Evolutionary conservation across 768 basidiomycete genomes (phyloP).

Genomic region (Clavulina sp.): DNA sequence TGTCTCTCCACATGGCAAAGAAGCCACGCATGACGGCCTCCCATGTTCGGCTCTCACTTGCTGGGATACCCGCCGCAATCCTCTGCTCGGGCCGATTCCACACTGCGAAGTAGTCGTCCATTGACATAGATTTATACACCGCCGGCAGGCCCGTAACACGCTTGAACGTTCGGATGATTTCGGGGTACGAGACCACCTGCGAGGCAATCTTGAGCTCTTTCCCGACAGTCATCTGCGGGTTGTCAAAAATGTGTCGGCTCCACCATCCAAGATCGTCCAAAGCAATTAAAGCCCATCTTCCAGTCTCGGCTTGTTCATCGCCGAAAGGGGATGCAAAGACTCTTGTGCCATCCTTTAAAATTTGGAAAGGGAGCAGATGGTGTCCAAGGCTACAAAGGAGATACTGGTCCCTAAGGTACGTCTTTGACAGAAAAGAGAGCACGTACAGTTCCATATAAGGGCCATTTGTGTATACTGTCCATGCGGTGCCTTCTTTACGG

Average conservation of each 20-base stretch:
- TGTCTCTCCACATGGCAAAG: conserved; percentile 29
- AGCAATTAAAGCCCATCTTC: conserved; percentile 25
- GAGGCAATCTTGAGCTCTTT: conserved; percentile 24
- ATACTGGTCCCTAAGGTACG: background rate
- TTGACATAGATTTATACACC: conserved; percentile 18
- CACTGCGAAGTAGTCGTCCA: conserved; percentile 22
- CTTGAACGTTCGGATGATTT: conserved; percentile 23
- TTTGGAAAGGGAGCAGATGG: background rate
- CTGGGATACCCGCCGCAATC: conserved; percentile 15
- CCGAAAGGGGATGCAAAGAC: conserved; percentile 24
- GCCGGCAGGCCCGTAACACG: conserved; percentile 24
- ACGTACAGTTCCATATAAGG: conserved; percentile 25
- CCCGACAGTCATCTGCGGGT: conserved; percentile 21
- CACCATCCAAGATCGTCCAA: conserved; percentile 26
- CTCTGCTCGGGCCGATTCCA: conserved; percentile 18
- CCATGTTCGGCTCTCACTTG: conserved; percentile 19
- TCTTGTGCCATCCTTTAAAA: conserved; percentile 22
- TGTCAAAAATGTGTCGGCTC: conserved; percentile 24
- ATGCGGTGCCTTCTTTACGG: conserved; percentile 15
- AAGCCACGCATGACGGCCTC: conserved; percentile 27
- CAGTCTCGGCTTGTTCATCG: no score
- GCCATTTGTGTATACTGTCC: conserved; percentile 24
- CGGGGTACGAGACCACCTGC: conserved; percentile 23
- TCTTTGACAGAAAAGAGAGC: background rate
- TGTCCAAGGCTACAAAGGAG: background rate